Base-by-base conservation (phyloP, 768 basidiomycete species). In the Pisolithus orientalis region DNA sequence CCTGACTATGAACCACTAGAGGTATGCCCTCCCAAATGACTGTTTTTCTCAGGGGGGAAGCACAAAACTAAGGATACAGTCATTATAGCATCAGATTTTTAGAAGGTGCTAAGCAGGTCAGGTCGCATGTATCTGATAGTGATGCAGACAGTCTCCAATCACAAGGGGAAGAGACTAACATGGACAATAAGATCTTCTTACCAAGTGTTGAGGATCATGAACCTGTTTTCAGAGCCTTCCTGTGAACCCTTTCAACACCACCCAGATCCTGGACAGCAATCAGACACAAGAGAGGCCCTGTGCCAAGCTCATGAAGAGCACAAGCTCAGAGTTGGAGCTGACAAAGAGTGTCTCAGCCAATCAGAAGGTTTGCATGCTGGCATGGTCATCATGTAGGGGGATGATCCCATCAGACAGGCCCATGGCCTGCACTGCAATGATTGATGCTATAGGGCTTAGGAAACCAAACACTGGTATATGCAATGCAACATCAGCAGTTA, bases 1-100 rank as follows among this genome's bases (percentile, higher is more conserved):
- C 83, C 83, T 0, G 83, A 87, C 47, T 90, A 74, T 60, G 82
- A 83, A 34, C 83, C 83, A 1, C 67, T 72, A 1, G 71, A 78
- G 10, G 68, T 72, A 9, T 80, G 78, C 44, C 73, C 77, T 2
- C 84, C 86, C 0, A 80, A 74, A 58, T 69, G 78, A 34, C 71
- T 88, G 10, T 87, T 87, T 64, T 72, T 76, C 27, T 57, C 60
- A 29, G 53, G 53, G 6, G 64, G 65, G n/a, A 67, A 64, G 53
- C 59, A 55, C 32, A 66, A 67, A 38, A 53, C 54, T 4, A 53
- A 58, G 27, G 68, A 66, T 40, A 46, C 24, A 69, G 60, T 44
- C 56, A 51, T 17, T 59, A 67, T 10, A 40, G 8, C n/a, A 34
- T 29, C 28, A 40, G 56, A 3, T 13, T 28, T 29, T 11, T 29